Evolutionary conservation across 148 eudicot genomes (phyloP).

Genomic region (Silene latifolia): DNA sequence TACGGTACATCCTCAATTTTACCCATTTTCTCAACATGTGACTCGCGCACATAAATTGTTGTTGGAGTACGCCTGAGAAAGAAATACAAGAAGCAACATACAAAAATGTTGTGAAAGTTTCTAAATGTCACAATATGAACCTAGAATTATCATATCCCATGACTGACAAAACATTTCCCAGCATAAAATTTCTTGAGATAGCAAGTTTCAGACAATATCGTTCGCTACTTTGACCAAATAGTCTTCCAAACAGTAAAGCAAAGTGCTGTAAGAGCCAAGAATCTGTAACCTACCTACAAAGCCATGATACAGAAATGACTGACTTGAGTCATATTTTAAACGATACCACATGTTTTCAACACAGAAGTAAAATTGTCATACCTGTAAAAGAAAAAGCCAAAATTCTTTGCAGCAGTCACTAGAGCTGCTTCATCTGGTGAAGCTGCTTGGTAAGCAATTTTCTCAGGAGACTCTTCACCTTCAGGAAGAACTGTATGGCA

Average conservation of each 20-base stretch:
- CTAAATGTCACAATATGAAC: neutral
- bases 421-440: conserved; percentile 99
- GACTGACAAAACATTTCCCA: neutral
- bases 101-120: neutral
- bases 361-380: conserved; percentile 17
- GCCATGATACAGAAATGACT: neutral
- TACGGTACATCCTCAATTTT: conserved; percentile 69
- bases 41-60: conserved; percentile 86
- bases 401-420: conserved; percentile 93
- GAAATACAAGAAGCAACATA: conserved; percentile 15
- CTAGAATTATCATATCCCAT: neutral
- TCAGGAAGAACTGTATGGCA: conserved; percentile 98
- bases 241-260: neutral
- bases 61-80: conserved; percentile 88
- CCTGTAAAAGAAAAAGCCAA: conserved; percentile 99
- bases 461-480: conserved; percentile 95
- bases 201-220: neutral
- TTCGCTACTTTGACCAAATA: neutral
- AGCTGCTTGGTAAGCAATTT: conserved; percentile 88
- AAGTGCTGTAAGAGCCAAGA: neutral
- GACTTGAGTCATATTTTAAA: neutral
- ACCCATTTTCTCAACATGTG: conserved; percentile 93
- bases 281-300: neutral
- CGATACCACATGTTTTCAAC: neutral
- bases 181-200: neutral